Conservation (phyloP, 768 basidiomycete species). For the Hygrophoropsis aurantiaca region DNA sequence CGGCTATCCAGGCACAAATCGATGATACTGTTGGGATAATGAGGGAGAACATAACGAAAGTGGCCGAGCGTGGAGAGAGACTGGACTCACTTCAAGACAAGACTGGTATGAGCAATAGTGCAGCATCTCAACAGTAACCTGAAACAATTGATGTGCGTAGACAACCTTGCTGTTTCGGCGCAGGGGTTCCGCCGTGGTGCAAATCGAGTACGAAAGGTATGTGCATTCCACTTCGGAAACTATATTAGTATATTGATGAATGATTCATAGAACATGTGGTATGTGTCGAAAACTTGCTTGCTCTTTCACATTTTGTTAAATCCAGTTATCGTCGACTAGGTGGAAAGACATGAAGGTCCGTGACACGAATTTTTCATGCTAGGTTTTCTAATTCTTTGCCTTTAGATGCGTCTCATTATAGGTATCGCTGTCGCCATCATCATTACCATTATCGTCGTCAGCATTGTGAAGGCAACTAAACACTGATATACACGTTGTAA, state of each 20-base stretch:
- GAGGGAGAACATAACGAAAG: conserved; percentile 96
- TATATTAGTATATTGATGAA: conserved; percentile 5
- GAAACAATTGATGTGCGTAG: conserved; percentile 40
- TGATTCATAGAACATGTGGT: conserved; percentile 81
- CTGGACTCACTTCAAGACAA: conserved; percentile 96
- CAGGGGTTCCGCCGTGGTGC: conserved; percentile 98
- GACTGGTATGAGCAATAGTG: conserved; percentile 63
- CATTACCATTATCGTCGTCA: conserved; percentile 93
- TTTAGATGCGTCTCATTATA: conserved; percentile 95
- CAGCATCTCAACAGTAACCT: neutral
- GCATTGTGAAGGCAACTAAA: conserved; percentile 84
- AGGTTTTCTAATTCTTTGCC: neutral
- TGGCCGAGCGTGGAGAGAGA: conserved; percentile 92
- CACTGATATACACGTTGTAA: conserved; percentile 30
- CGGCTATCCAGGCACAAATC: conserved; percentile 95
- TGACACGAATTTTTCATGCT: conserved; percentile 4
- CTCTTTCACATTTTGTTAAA: conserved; percentile 3
- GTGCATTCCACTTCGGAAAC: conserved; percentile 22
- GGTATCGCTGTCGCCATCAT: conserved; percentile 86
- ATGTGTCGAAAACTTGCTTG: conserved; percentile 33
- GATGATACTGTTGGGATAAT: conserved; percentile 97
- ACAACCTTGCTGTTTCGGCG: conserved; percentile 96
- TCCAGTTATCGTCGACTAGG: conserved; percentile 41
- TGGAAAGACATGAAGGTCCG: conserved; percentile 97
- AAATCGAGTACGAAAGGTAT: conserved; percentile 94